Evolutionary conservation across 1,284 basidiomycete genomes (phyloP).

Genomic region (Ganoderma leucocontextum): DNA sequence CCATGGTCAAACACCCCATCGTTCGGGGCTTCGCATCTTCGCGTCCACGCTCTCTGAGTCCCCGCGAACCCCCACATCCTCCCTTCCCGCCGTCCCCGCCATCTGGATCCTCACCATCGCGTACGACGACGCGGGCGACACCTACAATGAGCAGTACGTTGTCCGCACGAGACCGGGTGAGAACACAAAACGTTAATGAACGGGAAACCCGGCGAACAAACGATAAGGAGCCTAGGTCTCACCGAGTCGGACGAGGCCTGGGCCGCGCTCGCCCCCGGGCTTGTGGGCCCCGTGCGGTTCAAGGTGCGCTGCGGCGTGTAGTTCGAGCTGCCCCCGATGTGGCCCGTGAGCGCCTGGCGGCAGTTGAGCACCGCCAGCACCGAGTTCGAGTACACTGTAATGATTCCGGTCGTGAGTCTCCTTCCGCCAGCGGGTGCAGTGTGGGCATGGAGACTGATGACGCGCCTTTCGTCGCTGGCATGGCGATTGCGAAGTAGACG

Average conservation of each 20-base stretch:
- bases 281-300: neutral
- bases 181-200: neutral
- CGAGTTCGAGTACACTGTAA: constrained; percentile 11
- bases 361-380: constrained; percentile 13
- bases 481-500: constrained; percentile 10
- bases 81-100: neutral
- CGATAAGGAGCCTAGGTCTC: neutral
- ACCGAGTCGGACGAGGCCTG: constrained; percentile 2
- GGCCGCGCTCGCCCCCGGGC: neutral
- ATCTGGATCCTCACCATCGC: constrained; percentile 4
- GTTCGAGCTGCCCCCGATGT: neutral
- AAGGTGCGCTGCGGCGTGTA: neutral
- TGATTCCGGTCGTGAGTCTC: neutral
- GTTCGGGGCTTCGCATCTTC: neutral
- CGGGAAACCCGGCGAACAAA: too few relatives aligned
- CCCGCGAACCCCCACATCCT: neutral
- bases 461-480: constrained; percentile 9
- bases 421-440: neutral
- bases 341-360: neutral
- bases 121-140: neutral
- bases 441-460: neutral
- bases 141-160: neutral
- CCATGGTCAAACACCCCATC: neutral
- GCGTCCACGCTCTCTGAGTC: neutral
- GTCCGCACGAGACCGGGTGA: neutral